These are phyloP conservation scores for Ottelia alismoides DNA, from an alignment of 106 monocot genomes.

Conservation along the genomic window DNA sequence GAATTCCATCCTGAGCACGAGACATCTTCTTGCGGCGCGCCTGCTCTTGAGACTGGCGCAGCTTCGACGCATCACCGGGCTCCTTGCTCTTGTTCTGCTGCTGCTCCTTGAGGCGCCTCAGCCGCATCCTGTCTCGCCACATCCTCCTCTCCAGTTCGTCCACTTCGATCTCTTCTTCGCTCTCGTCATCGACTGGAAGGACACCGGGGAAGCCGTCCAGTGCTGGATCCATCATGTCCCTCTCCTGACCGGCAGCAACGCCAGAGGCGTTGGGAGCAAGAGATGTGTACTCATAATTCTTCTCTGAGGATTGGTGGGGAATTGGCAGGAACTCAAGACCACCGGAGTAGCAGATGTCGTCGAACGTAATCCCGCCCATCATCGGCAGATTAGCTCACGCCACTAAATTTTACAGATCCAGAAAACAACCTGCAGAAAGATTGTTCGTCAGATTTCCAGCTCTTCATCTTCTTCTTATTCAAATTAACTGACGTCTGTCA, in stretches of 20 bases:
- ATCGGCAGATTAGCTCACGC: background rate
- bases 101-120: constrained; percentile 11
- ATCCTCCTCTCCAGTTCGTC: constrained; percentile 17
- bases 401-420: background rate
- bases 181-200: constrained; percentile 12
- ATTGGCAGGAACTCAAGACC: constrained; percentile 5
- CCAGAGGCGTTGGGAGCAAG: background rate
- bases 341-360: constrained; percentile 12
- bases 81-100: constrained; percentile 1
- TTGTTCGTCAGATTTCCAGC: too few relatives aligned
- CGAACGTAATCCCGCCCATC: constrained; percentile 7
- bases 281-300: background rate
- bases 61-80: background rate
- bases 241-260: background rate
- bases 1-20: constrained; percentile 8
- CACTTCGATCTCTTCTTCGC: constrained; percentile 16
- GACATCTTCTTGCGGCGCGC: constrained; percentile 19
- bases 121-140: constrained; percentile 17
- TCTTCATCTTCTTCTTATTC: too few relatives aligned
- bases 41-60: constrained; percentile 9
- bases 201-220: constrained; percentile 6
- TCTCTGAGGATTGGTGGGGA: too few relatives aligned
- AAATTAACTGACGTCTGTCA: too few relatives aligned
- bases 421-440: too few relatives aligned
- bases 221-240: background rate